Evolutionary conservation across 495 filamentous ascomycete genomes (phyloP).

Genomic region (Chaetomium cochliodes): DNA sequence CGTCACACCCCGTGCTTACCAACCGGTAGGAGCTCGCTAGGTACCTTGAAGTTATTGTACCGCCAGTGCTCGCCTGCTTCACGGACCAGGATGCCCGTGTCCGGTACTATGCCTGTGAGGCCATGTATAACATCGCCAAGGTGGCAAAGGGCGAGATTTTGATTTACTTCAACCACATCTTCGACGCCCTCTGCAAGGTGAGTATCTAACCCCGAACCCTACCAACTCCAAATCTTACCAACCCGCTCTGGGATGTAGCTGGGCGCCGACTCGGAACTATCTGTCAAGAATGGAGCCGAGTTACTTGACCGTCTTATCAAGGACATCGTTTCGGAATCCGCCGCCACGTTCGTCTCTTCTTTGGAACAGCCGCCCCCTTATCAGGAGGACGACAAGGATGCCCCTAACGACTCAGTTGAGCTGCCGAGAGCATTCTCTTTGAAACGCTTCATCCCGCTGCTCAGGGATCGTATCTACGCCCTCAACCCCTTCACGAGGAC

Average conservation of each 20-base stretch:
- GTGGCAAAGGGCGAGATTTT: conserved; percentile 97
- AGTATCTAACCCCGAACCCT: conserved; percentile 24
- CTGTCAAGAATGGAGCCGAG: conserved; percentile 98
- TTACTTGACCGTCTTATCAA: conserved; percentile 94
- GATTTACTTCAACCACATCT: conserved; percentile 96
- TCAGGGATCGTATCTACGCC: conserved; percentile 89
- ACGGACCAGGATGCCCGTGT: conserved; percentile 97
- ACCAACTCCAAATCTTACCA: conserved; percentile 6
- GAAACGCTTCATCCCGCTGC: conserved; percentile 82
- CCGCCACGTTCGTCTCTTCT: conserved; percentile 89
- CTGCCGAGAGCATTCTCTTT: conserved; percentile 90
- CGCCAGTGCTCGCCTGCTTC: conserved; percentile 97
- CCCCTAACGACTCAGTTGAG: conserved; percentile 52
- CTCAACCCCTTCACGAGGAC: conserved; percentile 91
- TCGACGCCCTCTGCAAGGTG: conserved; percentile 95
- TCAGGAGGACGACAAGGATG: conserved; percentile 50
- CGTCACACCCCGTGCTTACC: conserved; percentile 10
- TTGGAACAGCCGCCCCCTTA: conserved; percentile 61
- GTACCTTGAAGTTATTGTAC: conserved; percentile 89
- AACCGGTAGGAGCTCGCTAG: conserved; percentile 71
- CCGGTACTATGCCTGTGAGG: conserved; percentile 98
- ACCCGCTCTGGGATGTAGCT: conserved; percentile 56
- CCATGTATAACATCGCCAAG: conserved; percentile 99
- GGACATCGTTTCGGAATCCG: conserved; percentile 96
- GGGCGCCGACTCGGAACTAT: conserved; percentile 91